Percentiles rank a stretch among this genome's conserved stretches.
These are phyloP conservation scores for Primulina huaijiensis DNA, from an alignment of 257 asterid genomes.

Conservation along the genomic window DNA sequence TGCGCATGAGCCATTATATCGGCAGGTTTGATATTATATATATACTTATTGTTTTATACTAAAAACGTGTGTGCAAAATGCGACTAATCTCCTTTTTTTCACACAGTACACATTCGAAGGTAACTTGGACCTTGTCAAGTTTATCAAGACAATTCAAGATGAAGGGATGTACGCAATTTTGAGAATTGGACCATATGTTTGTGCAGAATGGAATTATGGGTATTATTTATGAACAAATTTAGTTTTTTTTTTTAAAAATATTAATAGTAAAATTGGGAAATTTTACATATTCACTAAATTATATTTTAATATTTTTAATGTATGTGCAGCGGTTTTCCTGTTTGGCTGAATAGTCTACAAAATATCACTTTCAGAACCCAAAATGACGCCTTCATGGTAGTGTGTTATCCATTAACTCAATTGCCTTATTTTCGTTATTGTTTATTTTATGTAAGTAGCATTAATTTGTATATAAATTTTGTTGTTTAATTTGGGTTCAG, in stretches of 20 bases:
- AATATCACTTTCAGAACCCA: conserved; percentile 37
- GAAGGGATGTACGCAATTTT: conserved; percentile 46
- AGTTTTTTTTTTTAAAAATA: too few species aligned
- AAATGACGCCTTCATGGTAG: conserved; percentile 36
- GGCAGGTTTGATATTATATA: conserved; percentile 26
- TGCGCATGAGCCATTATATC: conserved; percentile 44
- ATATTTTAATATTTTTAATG: background rate
- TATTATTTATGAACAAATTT: background rate
- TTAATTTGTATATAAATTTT: background rate
- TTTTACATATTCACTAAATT: background rate
- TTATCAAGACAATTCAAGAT: conserved; percentile 34
- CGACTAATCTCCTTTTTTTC: conserved; percentile 2
- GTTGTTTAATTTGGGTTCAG: conserved; percentile 15
- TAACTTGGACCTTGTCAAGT: conserved; percentile 33
- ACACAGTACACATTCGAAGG: conserved; percentile 39
- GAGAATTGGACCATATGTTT: conserved; percentile 52
- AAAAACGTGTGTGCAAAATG: background rate
- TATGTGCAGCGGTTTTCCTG: conserved; percentile 42
- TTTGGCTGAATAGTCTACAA: conserved; percentile 40
- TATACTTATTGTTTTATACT: background rate
- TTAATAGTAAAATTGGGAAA: too few species aligned
- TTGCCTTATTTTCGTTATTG: too few species aligned
- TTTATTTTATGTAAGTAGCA: too few species aligned
- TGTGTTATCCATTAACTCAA: background rate
- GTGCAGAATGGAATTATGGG: conserved; percentile 55